Evolutionary conservation across 495 filamentous ascomycete species (phyloP), one percentile per base, ranked within the genome.

Genomic region (Geopyxis carbonaria): DNA sequence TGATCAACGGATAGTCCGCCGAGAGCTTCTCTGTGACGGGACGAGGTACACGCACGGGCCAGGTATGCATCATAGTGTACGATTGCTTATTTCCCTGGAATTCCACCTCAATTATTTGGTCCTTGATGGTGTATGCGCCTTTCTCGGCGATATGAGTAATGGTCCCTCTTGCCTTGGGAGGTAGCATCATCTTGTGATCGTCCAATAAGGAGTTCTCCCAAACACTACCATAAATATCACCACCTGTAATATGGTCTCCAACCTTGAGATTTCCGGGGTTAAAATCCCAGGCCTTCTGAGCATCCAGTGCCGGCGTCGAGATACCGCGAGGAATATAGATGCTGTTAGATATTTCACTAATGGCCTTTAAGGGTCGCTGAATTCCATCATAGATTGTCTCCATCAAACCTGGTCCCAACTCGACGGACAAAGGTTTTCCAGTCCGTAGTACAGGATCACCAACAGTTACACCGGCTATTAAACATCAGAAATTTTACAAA

Each of bases 361-460:
- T 99, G 41, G 70, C 73, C 56, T 75, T 76, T 47, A 99, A 73
- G 40, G 89, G 89, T 45, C 89, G 80, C 59, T 99, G 89, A 51
- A 99, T 95, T 57, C 89, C 89, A 57, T 99, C 91, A 65, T 97
- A 97, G 58, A 97, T 97, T 37, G 91, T 97, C 65, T 95, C 86
- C 74, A 97, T 82, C 63, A 99, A 63, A 53, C 91, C 89, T 46
- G 89, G 89, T 20, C 89, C 89, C 38, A 95, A 75, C 62, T 99
- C 91, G 57, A 99, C 89, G 33, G 86, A 91, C 3, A 99, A 68
- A 42, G 89, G 91, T 68, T 93, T 93, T 53, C 84, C 81, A 11
- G 89, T 92, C 46, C 85, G 72, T 22, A 65, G 40, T 38, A 97
- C 91, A 31, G 89, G 89, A 55, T 97, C 89, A 51, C 91, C 89